These are phyloP conservation scores for Myriosclerotinia duriaeana DNA, from an alignment of 2,329 filamentous ascomycete species.

Conservation along the genomic window DNA sequence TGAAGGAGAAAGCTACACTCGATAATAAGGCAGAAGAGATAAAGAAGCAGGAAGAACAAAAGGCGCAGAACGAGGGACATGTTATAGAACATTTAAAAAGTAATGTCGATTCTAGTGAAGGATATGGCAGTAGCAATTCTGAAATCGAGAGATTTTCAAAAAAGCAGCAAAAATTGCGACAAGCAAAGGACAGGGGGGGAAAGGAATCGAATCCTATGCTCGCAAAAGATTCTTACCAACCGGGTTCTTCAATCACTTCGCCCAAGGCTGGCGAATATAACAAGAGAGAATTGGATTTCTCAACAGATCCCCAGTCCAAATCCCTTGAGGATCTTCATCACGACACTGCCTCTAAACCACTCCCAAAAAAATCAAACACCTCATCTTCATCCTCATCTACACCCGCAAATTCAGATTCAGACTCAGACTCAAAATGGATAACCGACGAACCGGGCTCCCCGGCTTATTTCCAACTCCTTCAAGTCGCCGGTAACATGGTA, in stretches of 20 bases:
- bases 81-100: neutral
- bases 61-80: neutral
- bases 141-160: neutral
- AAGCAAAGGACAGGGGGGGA: neutral
- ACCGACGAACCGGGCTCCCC: constrained; percentile 36
- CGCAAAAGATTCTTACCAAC: neutral
- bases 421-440: constrained; percentile 24
- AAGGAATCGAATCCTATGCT: neutral
- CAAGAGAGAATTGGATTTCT: constrained; percentile 1
- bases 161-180: neutral
- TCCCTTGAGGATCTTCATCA: neutral
- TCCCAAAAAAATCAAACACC: neutral
- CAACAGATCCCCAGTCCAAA: neutral
- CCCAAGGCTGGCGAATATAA: neutral
- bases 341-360: neutral
- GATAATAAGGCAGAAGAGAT: constrained; percentile 6
- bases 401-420: neutral
- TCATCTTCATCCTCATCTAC: neutral
- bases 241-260: neutral
- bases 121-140: neutral
- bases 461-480: constrained; percentile 37
- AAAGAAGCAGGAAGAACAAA: neutral
- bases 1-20: constrained; percentile 1
- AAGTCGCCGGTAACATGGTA: constrained; percentile 38
- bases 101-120: neutral